phyloP scores from a whole-genome alignment of 1,284 basidiomycete genomes.

The Stygiomarasmius scandens region DNA sequence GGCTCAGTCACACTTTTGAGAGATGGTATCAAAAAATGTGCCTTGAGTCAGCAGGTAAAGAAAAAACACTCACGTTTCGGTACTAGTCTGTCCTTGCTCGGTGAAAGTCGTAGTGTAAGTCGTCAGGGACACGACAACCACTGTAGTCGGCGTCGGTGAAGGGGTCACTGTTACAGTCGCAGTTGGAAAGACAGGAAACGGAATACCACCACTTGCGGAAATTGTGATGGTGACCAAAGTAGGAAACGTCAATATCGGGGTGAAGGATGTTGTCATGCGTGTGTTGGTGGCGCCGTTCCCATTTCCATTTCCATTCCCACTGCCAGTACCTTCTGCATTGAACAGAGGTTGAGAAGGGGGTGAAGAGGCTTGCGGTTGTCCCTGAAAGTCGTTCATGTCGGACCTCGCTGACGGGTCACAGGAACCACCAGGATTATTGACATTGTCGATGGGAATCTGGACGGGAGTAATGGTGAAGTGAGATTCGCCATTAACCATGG shows the following conservation, averaged over 20 bases:
- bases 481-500: slow-evolving; percentile 37
- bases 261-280: neutral
- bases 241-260: neutral
- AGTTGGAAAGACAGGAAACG: slow-evolving; percentile 12
- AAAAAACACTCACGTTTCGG: slow-evolving; percentile 18
- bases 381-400: slow-evolving; percentile 35
- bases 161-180: slow-evolving; percentile 18
- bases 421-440: slow-evolving; percentile 20
- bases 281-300: neutral
- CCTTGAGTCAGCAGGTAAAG: neutral
- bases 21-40: neutral
- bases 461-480: slow-evolving; percentile 50
- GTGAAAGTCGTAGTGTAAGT: slow-evolving; percentile 22
- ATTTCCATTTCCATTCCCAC: too few relatives aligned
- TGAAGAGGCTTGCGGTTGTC: slow-evolving; percentile 38
- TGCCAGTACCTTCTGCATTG: neutral
- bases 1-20: slow-evolving; percentile 10
- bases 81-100: slow-evolving; percentile 13
- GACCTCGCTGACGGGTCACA: slow-evolving; percentile 26
- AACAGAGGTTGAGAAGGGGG: slow-evolving; percentile 22
- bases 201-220: slow-evolving; percentile 16
- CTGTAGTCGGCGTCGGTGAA: slow-evolving; percentile 15
- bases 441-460: slow-evolving; percentile 43
- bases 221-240: slow-evolving; percentile 20
- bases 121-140: slow-evolving; percentile 19